These are phyloP conservation scores for Xerophyta viscosa DNA, from an alignment of 106 monocot species.

Conservation along the genomic window DNA sequence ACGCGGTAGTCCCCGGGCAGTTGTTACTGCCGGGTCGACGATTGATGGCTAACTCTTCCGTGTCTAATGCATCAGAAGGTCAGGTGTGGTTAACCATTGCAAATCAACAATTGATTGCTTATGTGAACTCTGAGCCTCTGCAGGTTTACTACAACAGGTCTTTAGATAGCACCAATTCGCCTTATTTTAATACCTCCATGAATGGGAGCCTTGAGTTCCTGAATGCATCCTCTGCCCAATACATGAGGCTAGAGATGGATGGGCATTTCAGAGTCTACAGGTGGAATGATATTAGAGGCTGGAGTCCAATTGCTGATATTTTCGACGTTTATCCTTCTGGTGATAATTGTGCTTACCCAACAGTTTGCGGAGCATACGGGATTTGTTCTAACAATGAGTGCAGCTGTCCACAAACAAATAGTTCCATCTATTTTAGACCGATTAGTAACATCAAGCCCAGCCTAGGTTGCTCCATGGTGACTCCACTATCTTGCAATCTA, in stretches of 20 bases:
- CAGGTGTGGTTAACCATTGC: constrained; percentile 11
- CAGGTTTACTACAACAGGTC: constrained; percentile 11
- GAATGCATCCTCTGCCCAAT: constrained; percentile 17
- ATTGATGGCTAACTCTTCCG: constrained; percentile 19
- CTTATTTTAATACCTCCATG: constrained; percentile 16
- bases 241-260: constrained; percentile 37
- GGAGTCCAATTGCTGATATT: constrained; percentile 19
- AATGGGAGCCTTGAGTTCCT: constrained; percentile 29
- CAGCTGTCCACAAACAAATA: constrained; percentile 22
- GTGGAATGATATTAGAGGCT: constrained; percentile 9
- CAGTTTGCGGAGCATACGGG: constrained; percentile 36
- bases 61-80: constrained; percentile 7
- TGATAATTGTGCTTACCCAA: constrained; percentile 24
- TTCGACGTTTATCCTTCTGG: constrained; percentile 1
- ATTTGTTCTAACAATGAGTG: constrained; percentile 43
- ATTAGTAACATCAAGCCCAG: constrained; percentile 13
- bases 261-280: constrained; percentile 36
- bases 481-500: constrained; percentile 17
- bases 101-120: constrained; percentile 6
- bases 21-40: constrained; percentile 14
- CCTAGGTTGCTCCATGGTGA: constrained; percentile 22
- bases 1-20: constrained; percentile 39
- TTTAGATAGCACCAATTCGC: neutral
- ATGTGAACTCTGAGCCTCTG: constrained; percentile 17
- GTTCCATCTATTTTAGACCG: constrained; percentile 16